Evolutionary conservation across 352 stramenopile genomes (phyloP).

Genomic region (Peronospora tabacina): DNA sequence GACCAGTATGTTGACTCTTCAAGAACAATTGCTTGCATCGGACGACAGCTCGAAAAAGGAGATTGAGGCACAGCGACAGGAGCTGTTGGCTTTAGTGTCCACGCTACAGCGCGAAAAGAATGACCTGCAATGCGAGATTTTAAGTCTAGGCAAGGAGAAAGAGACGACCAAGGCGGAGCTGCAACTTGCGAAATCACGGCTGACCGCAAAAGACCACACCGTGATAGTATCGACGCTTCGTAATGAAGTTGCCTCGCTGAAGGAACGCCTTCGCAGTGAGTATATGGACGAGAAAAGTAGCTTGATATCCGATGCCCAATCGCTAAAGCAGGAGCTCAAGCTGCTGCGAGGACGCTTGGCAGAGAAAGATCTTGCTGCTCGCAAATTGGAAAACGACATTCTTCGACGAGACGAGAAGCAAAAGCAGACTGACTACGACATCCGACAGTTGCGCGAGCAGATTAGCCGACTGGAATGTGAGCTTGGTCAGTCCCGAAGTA

Average conservation of each 20-base stretch:
- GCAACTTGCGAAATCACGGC: conserved; percentile 29
- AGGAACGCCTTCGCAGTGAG: conserved; percentile 49
- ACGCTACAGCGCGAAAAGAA: conserved; percentile 41
- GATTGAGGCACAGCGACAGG: conserved; percentile 36
- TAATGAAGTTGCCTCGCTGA: conserved; percentile 48
- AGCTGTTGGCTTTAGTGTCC: conserved; percentile 34
- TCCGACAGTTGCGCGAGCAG: conserved; percentile 33
- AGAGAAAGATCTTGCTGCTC: conserved; percentile 42
- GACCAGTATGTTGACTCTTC: conserved; percentile 29
- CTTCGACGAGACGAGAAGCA: conserved; percentile 34
- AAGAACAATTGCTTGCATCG: conserved; percentile 45
- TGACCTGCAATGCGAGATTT: conserved; percentile 22
- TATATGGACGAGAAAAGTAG: conserved; percentile 57
- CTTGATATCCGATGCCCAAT: conserved; percentile 31
- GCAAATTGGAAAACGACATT: conserved; percentile 41
- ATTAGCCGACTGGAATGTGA: conserved; percentile 36
- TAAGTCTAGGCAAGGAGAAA: conserved; percentile 23
- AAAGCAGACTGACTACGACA: conserved; percentile 34
- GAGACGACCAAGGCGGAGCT: conserved; percentile 27
- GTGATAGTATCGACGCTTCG: conserved; percentile 57
- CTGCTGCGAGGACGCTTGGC: conserved; percentile 28
- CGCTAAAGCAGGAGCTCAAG: conserved; percentile 38
- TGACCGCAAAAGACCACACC: conserved; percentile 42
- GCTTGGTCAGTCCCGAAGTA: conserved; percentile 28
- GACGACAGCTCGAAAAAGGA: conserved; percentile 39